These are phyloP conservation scores for Candida nemodendra DNA, from an alignment of 805 yeast species.

Conservation along the genomic window DNA sequence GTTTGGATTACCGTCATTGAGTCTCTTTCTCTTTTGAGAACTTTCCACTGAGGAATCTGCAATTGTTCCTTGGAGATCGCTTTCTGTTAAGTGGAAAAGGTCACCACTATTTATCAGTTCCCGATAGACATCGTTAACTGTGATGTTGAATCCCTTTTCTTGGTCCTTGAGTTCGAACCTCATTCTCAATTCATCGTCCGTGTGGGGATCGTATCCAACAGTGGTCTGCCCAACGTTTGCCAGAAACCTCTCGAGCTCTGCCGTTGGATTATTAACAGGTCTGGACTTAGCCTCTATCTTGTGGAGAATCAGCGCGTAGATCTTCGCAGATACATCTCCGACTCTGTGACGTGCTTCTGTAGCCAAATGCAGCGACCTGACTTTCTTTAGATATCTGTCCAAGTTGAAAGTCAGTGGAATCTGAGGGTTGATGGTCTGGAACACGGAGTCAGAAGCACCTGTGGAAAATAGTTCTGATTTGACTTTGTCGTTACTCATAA, in stretches of 20 bases:
- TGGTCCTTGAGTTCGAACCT: slow-evolving; percentile 34
- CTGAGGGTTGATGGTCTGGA: slow-evolving; percentile 45
- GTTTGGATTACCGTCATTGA: slow-evolving; percentile 8
- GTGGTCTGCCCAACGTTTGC: slow-evolving; percentile 33
- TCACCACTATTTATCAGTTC: slow-evolving; percentile 31
- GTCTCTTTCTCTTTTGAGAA: slow-evolving; percentile 13
- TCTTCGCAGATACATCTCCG: slow-evolving; percentile 64
- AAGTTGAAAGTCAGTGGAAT: slow-evolving; percentile 61
- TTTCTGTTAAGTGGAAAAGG: slow-evolving; percentile 34
- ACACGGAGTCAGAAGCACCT: slow-evolving; percentile 10
- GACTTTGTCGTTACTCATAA: slow-evolving; percentile 14
- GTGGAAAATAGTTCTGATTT: slow-evolving; percentile 10
- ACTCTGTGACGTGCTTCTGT: slow-evolving; percentile 63
- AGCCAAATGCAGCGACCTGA: slow-evolving; percentile 63
- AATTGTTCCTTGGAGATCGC: slow-evolving; percentile 36
- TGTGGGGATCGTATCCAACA: slow-evolving; percentile 33
- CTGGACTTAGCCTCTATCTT: slow-evolving; percentile 59
- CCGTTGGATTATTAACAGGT: slow-evolving; percentile 19
- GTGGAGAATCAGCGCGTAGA: slow-evolving; percentile 59
- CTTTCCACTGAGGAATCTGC: slow-evolving; percentile 33
- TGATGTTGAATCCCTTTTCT: slow-evolving; percentile 37
- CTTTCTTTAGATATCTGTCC: slow-evolving; percentile 62
- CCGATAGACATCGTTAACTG: slow-evolving; percentile 41
- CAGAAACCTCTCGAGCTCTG: slow-evolving; percentile 27
- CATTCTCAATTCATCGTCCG: slow-evolving; percentile 23